Evolutionary conservation across 2,329 filamentous ascomycete species (phyloP).

Genomic region (Ramularia endophylla): DNA sequence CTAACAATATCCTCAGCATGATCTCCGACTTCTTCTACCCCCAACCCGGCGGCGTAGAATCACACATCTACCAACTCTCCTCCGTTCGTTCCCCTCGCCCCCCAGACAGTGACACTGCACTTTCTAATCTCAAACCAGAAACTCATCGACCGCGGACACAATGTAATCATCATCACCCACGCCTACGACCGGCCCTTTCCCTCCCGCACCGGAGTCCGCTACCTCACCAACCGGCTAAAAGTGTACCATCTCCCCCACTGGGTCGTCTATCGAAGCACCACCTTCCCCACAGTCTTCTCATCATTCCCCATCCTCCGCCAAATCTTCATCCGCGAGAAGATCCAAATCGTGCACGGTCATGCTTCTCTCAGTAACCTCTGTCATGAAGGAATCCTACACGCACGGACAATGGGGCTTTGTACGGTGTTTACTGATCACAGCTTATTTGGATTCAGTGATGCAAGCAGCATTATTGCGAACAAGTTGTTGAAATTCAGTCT

Average conservation of each 20-base stretch:
- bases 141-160: constrained; percentile 94
- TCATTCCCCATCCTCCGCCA: constrained; percentile 98
- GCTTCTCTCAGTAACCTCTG: constrained; percentile 88
- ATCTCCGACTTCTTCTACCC: constrained; percentile 99
- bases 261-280: constrained; percentile 88
- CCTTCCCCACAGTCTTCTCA: constrained; percentile 95
- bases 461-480: constrained; percentile 91
- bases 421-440: constrained; percentile 98
- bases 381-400: constrained; percentile 91
- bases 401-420: constrained; percentile 87
- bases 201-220: constrained; percentile 75
- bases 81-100: constrained; percentile 44
- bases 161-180: constrained; percentile 96
- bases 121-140: constrained; percentile 48
- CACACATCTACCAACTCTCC: constrained; percentile 96
- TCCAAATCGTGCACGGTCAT: constrained; percentile 98
- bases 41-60: constrained; percentile 90
- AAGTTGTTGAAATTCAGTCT: constrained; percentile 94
- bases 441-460: constrained; percentile 94
- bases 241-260: constrained; percentile 97
- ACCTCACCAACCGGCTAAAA: constrained; percentile 95
- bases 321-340: constrained; percentile 87
- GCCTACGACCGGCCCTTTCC: constrained; percentile 61
- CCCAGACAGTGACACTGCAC: neutral
- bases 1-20: constrained; percentile 58